Base-by-base conservation (phyloP, 345 rosid species). In the Pugionium cornutum region DNA sequence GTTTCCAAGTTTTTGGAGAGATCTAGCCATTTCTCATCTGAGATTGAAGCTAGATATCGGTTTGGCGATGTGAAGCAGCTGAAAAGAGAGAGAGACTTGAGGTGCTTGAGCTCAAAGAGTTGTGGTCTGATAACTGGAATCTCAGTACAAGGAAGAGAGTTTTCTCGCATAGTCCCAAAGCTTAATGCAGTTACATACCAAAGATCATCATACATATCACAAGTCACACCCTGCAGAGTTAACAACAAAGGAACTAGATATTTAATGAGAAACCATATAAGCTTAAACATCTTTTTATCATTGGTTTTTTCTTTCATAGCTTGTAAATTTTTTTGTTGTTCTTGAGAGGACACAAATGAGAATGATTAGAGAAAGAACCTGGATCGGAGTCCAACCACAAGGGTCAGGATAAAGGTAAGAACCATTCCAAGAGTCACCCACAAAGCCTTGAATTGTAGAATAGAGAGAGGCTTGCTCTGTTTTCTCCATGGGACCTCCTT, bases 301-400 rank as follows among this genome's bases (percentile, higher is more conserved):
- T 31, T 52, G 39, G 51, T 9, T 51, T 33, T 52, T 40, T 9
- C 29, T 33, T 32, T 7, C 42, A 54, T 43, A 46, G 30, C 9
- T 58, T 27, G 41, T 58, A 48, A 31, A 0, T 0, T 35, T 49
- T 30, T 30, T 29, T 43, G 4, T 6, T 52, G 57, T 56, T 71
- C 32, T 71, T n/a, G 43, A 54, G 40, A 40, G n/a, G 49, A 33
- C n/a, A 0, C 0, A 63, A 33, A 30, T 6, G 30, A 70, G 39
- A 42, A 11, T 11, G 62, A 58, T 39, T 57, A 56, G 39, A 68
- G 44, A 34, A 60, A 60, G 42, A 40, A 86, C 98, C 94, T 92
- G 94, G 10, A 92, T 86, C 2, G 97, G 97, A 76, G 95, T 92
- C 96, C 90, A 92, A 4, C 99, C 97, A 81, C 99, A 89, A 73